Conservation (phyloP, 2,329 filamentous ascomycete species). For the Malbranchea zuffiana region DNA sequence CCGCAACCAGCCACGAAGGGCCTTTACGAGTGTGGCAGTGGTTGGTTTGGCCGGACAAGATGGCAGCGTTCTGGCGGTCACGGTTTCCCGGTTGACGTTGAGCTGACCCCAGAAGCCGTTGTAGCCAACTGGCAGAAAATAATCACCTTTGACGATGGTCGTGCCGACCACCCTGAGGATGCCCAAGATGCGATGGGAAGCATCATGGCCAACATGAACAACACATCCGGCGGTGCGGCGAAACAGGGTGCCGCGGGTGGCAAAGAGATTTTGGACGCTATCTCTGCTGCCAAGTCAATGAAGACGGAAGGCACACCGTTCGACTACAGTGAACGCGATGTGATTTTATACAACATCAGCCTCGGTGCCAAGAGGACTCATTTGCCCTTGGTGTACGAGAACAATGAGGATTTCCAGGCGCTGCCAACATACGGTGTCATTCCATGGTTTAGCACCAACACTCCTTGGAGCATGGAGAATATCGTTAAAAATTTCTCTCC, state of each 20-base stretch:
- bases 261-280: conserved; percentile 60
- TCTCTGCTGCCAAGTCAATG: conserved; percentile 62
- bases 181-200: conserved; percentile 65
- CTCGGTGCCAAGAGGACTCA: conserved; percentile 85
- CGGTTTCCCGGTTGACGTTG: conserved; percentile 78
- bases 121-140: conserved; percentile 66
- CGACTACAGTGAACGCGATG: conserved; percentile 73
- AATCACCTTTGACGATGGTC: conserved; percentile 74
- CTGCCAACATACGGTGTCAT: conserved; percentile 94
- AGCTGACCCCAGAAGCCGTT: conserved; percentile 76
- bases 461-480: conserved; percentile 67
- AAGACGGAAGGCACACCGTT: conserved; percentile 65
- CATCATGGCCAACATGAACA: conserved; percentile 75
- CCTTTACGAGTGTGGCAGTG: conserved; percentile 88
- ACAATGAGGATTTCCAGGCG: conserved; percentile 81
- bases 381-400: conserved; percentile 80
- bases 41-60: conserved; percentile 82
- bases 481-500: conserved; percentile 93
- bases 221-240: conserved; percentile 48
- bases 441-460: conserved; percentile 75
- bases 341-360: conserved; percentile 91
- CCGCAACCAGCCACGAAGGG: conserved; percentile 74
- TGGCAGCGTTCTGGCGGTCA: conserved; percentile 89
- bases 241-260: conserved; percentile 41
- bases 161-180: conserved; percentile 76